Evolutionary conservation across 306 rosid genomes (phyloP), one percentile per base, ranked within the genome.

Genomic region (Trifolium subterraneum): DNA sequence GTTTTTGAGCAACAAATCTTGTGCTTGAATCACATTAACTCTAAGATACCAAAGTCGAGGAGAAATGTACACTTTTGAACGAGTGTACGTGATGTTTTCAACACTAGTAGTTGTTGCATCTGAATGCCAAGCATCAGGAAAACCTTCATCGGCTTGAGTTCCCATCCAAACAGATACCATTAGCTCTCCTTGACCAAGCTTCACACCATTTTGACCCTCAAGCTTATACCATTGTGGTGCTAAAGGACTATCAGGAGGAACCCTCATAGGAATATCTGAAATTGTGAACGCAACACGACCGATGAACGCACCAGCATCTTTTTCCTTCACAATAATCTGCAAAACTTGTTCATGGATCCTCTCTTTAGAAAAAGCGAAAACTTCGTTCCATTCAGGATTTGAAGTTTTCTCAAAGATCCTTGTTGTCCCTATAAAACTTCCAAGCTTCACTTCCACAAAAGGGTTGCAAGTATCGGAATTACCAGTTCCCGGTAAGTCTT

Each of bases 101-200:
- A 54, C 64, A 27, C 20, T 27, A 29, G 38, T 71, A 44, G 44
- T 12, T 25, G 78, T 16, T 19, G 81, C 59, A 81, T 81, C 81
- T 2, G 74, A 71, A 68, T 81, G 84, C 73, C 77, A 76, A 45
- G 81, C 84, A 48, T 81, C 78, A 4, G 81, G 66, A 58, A 81
- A 81, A 44, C 71, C 56, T 52, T 81, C 81, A 56, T 81, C 89
- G 5, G 87, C 89, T 5, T 86, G 89, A 64, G 90, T 81, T 31
- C 90, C 90, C 80, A 86, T 83, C 90, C 90, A 86, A 47, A 81
- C 78, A 35, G 87, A 78, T 16, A 83, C 70, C 86, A 83, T 86
- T 64, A 86, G 50, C 68, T 83, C 90, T 63, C 75, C 84, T 16
- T 39, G n/a, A 66, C 16, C 23, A 55, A 66, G 47, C 75, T 73